These are phyloP conservation scores for Sugiyamaella lignohabitans DNA, from an alignment of 805 yeast genomes.

Conservation along the genomic window DNA sequence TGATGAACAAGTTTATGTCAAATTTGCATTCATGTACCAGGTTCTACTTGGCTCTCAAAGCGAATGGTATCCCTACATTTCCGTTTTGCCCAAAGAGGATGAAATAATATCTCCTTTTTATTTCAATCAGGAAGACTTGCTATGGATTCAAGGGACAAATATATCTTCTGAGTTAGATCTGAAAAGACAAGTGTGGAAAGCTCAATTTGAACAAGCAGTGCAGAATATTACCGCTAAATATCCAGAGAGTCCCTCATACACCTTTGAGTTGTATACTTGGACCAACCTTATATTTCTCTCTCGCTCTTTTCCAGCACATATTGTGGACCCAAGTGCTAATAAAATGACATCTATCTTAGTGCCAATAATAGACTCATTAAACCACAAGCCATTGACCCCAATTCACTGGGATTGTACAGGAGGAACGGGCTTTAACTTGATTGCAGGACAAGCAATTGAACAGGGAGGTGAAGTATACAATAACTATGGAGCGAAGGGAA, in stretches of 20 bases:
- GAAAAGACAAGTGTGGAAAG: conserved; percentile 35
- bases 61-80: conserved; percentile 40
- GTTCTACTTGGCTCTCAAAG: conserved; percentile 21
- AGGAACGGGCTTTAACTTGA: conserved; percentile 17
- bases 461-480: conserved; percentile 55
- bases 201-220: conserved; percentile 47
- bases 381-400: conserved; percentile 56
- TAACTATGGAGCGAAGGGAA: conserved; percentile 83
- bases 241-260: conserved; percentile 4
- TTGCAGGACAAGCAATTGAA: conserved; percentile 27
- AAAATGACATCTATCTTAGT: conserved; percentile 56
- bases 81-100: conserved; percentile 42
- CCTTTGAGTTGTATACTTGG: conserved; percentile 53
- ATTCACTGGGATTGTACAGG: conserved; percentile 53
- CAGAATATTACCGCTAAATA: not conserved
- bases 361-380: conserved; percentile 74
- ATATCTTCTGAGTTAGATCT: conserved; percentile 48
- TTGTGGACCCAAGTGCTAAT: conserved; percentile 38
- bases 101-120: conserved; percentile 55
- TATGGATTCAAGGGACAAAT: conserved; percentile 60
- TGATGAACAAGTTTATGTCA: conserved; percentile 12
- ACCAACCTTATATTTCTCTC: conserved; percentile 62
- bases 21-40: conserved; percentile 19
- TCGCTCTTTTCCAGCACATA: conserved; percentile 68
- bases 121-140: conserved; percentile 43